Evolutionary conservation across 352 stramenopile genomes (phyloP).

Genomic region (Saprolegnia parasitica): DNA sequence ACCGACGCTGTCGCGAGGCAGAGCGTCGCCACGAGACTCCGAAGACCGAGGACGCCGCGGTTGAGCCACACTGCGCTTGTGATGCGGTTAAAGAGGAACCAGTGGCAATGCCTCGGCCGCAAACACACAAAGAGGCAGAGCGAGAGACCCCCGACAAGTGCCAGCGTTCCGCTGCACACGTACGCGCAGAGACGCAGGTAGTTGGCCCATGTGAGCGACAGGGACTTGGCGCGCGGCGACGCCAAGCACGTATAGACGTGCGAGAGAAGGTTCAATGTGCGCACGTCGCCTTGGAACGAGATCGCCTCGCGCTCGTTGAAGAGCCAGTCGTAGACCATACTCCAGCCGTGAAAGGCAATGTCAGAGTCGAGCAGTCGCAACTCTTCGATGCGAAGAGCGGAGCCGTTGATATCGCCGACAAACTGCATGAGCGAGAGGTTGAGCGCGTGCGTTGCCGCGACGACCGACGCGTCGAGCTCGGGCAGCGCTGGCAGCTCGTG

Average conservation of each 20-base stretch:
- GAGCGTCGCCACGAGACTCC: not conserved
- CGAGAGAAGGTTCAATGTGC: slow-evolving; percentile 9
- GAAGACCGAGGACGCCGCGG: not conserved
- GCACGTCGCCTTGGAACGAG: slow-evolving; percentile 16
- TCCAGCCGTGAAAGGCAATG: slow-evolving; percentile 8
- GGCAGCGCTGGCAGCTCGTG: not conserved
- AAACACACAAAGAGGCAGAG: not conserved
- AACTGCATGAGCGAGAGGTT: slow-evolving; percentile 21
- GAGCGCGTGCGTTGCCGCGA: not conserved
- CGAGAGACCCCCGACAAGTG: not conserved
- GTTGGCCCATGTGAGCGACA: slow-evolving; percentile 1
- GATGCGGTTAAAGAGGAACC: slow-evolving; percentile 14
- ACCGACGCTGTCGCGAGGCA: not conserved
- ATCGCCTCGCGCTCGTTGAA: slow-evolving; percentile 22
- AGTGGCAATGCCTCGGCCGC: not conserved
- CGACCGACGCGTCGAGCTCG: not conserved
- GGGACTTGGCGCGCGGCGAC: not conserved
- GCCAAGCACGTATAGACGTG: slow-evolving; percentile 6
- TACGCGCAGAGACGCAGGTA: slow-evolving; percentile 1
- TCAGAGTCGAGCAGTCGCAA: not conserved
- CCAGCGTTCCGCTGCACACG: not conserved
- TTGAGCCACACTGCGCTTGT: not conserved
- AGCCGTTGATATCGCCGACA: not conserved
- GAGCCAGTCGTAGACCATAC: slow-evolving; percentile 14
- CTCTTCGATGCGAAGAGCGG: not conserved